Evolutionary conservation across 192 early-diverging fungal genomes (phyloP).

Genomic region (Entrophospora sp.): DNA sequence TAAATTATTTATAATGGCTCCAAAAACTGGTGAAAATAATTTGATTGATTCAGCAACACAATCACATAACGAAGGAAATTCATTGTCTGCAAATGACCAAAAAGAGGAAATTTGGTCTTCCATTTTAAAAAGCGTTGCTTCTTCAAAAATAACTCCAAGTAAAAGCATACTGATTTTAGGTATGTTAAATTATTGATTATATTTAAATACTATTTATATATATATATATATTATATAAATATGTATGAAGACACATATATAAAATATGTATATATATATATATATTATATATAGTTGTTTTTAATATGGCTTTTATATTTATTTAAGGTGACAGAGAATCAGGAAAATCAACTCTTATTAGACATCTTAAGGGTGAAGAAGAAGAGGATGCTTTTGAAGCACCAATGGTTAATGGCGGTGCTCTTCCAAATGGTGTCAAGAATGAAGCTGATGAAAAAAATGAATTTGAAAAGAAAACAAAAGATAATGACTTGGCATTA

Average conservation of each 20-base stretch:
- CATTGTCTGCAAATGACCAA: background rate
- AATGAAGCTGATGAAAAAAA: slow-evolving; percentile 31
- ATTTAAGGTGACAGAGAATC: slow-evolving; percentile 59
- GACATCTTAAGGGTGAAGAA: slow-evolving; percentile 45
- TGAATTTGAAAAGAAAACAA: slow-evolving; percentile 31
- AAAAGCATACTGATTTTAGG: slow-evolving; percentile 79
- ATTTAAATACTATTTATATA: no score
- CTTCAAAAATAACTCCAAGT: slow-evolving; percentile 64
- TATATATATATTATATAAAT: no score
- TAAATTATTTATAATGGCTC: background rate
- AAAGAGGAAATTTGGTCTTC: slow-evolving; percentile 66
- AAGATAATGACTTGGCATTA: slow-evolving; percentile 69
- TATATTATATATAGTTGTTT: no score
- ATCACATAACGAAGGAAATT: background rate
- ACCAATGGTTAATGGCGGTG: slow-evolving; percentile 32
- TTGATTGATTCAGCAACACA: background rate
- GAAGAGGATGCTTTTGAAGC: slow-evolving; percentile 24
- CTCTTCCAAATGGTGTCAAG: slow-evolving; percentile 32
- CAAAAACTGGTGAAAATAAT: background rate
- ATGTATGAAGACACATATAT: no score
- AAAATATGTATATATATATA: no score
- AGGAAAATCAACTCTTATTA: slow-evolving; percentile 79
- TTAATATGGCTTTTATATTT: background rate
- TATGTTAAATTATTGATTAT: no score
- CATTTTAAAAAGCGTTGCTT: slow-evolving; percentile 66